Evolutionary conservation across 2,329 filamentous ascomycete genomes (phyloP), one percentile per base, ranked within the genome.

Genomic region (Pseudocercospora crystallina): DNA sequence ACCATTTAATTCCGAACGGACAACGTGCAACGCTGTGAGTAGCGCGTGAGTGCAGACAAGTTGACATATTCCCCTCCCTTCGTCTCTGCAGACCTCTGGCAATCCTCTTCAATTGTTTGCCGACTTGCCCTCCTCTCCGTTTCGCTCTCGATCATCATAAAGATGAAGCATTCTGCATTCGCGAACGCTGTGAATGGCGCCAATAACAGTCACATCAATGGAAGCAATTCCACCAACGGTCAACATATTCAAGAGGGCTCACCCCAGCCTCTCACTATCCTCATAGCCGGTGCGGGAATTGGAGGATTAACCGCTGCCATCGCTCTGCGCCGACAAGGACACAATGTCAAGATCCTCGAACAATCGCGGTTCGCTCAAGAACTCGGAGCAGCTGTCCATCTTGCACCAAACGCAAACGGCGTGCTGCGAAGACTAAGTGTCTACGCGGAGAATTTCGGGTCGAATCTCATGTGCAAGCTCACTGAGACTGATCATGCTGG

Each of bases 401-500:
- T 86, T 4, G 76, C 80, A 0, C 81, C 84, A 0, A 87, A 86
- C 59, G 71, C 76, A 2, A 83, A 84, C 63, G 79, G 80, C 0
- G 65, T 85, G 2, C 68, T 86, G 3, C 65, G 67, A 9, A 66
- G 73, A 30, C 30, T 54, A 2, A 51, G 54, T 13, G 47, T 59
- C 8, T 15, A 17, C 36, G 64, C 78, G 10, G 50, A 58, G 43
- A 36, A 20, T 8, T 52, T 56, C 9, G 56, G 53, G 3, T 55
- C 56, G 11, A 56, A 49, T 14, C 12, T 29, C 5, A 49, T 49
- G 37, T 36, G 37, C 9, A 41, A 43, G 20, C 17, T 54, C 14
- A 57, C 51, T 2, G 53, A 56, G 14, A 31, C 30, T 10, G 35
- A 42, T 15, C 10, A 40, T 3, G 30, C 38, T 13, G 48, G 48